Evolutionary conservation across 352 stramenopile genomes (phyloP).

Genomic region (Phytophthora quininea): DNA sequence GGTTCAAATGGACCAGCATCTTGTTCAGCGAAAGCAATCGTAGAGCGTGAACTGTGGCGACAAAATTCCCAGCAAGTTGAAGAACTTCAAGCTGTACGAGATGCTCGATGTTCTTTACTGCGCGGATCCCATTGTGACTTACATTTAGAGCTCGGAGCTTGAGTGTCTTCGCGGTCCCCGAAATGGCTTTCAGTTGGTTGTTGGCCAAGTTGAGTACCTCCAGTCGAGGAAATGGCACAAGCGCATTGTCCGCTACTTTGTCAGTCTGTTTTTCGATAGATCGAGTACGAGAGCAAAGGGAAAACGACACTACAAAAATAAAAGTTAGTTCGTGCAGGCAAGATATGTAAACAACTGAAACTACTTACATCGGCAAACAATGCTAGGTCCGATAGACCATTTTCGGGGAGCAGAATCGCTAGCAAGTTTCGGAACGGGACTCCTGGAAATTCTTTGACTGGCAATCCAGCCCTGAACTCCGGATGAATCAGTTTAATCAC

Average conservation of each 20-base stretch:
- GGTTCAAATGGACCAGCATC: slow-evolving; percentile 62
- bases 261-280: slow-evolving; percentile 66
- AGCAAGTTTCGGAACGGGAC: slow-evolving; percentile 69
- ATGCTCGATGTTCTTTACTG: slow-evolving; percentile 80
- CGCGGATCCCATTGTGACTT: slow-evolving; percentile 59
- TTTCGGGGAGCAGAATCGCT: slow-evolving; percentile 65
- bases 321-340: slow-evolving; percentile 1
- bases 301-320: slow-evolving; percentile 60
- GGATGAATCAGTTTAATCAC: slow-evolving; percentile 61
- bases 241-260: slow-evolving; percentile 57
- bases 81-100: slow-evolving; percentile 66
- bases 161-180: slow-evolving; percentile 57
- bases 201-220: slow-evolving; percentile 66
- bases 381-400: slow-evolving; percentile 50
- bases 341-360: not conserved
- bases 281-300: slow-evolving; percentile 57
- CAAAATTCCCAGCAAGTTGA: slow-evolving; percentile 53
- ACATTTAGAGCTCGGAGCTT: slow-evolving; percentile 69
- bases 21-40: slow-evolving; percentile 81
- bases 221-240: slow-evolving; percentile 64
- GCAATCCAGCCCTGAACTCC: slow-evolving; percentile 49
- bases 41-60: slow-evolving; percentile 54
- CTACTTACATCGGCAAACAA: slow-evolving; percentile 66
- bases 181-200: slow-evolving; percentile 66
- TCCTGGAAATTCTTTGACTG: slow-evolving; percentile 55